Percentiles rank a stretch among this genome's conserved stretches.
These are phyloP conservation scores for Malus hybrid DNA, from an alignment of 331 rosid species.

Conservation along the genomic window DNA sequence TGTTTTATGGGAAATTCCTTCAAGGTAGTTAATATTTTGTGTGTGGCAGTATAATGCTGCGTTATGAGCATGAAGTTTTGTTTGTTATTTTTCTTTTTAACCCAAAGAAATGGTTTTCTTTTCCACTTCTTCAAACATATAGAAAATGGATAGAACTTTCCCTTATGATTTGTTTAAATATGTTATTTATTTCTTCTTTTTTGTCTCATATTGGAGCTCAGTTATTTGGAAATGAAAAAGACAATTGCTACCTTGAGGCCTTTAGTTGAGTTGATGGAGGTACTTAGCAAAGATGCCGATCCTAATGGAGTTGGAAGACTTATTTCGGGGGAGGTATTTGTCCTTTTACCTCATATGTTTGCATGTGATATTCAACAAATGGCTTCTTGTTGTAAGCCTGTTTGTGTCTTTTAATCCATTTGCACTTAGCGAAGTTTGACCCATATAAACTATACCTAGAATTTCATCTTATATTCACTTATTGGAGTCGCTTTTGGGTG, in stretches of 20 bases:
- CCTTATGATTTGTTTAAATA: no score
- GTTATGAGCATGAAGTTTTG: no score
- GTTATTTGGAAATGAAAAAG: slow-evolving; percentile 30
- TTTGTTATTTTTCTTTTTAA: no score
- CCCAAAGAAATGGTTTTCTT: no score
- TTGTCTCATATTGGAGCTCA: slow-evolving; percentile 8
- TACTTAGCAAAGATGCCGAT: slow-evolving; percentile 72
- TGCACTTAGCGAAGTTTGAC: neutral
- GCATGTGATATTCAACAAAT: no score
- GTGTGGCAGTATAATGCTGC: no score
- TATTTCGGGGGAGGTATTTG: slow-evolving; percentile 75
- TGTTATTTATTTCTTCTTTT: no score
- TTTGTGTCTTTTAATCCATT: slow-evolving; percentile 1
- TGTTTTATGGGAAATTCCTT: no score
- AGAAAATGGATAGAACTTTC: no score
- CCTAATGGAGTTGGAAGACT: slow-evolving; percentile 71
- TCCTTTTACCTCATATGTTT: slow-evolving; percentile 4
- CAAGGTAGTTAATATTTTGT: no score
- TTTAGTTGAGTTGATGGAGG: slow-evolving; percentile 88
- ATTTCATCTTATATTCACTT: slow-evolving; percentile 5
- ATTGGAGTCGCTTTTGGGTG: slow-evolving; percentile 37
- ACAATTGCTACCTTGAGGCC: slow-evolving; percentile 70
- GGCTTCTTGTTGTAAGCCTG: neutral
- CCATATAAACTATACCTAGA: neutral
- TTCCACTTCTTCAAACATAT: no score